A percentile compares a stretch with the other conserved stretches of the same genome.
Conservation (phyloP, 495 filamentous ascomycete species). For the Neurospora tetrasperma region DNA sequence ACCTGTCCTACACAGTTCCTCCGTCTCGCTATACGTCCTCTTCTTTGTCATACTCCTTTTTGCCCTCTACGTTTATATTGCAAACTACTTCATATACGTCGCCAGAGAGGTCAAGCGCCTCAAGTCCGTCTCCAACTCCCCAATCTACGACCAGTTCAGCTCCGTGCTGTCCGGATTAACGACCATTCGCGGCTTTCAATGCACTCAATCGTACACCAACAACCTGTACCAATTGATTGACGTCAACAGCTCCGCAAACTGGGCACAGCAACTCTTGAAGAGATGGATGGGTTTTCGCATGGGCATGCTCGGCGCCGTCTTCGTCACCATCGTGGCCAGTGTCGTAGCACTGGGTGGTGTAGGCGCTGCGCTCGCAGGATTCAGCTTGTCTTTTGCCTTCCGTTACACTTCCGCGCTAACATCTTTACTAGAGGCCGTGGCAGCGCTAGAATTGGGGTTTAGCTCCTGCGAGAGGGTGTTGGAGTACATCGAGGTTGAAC, state of each 20-base stretch:
- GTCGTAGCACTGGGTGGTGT: constrained; percentile 46
- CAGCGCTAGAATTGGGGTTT: constrained; percentile 35
- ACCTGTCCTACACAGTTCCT: neutral
- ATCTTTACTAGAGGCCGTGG: constrained; percentile 38
- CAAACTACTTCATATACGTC: constrained; percentile 42
- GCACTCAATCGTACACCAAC: constrained; percentile 40
- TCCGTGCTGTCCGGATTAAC: constrained; percentile 48
- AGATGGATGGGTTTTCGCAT: constrained; percentile 54
- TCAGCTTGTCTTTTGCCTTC: constrained; percentile 38
- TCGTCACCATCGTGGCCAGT: constrained; percentile 45
- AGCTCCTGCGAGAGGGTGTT: constrained; percentile 31
- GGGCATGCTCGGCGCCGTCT: constrained; percentile 48
- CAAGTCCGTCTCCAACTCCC: constrained; percentile 49
- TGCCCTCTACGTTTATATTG: constrained; percentile 16
- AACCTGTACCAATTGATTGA: constrained; percentile 49
- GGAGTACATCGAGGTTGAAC: constrained; percentile 28
- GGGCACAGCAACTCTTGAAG: constrained; percentile 46
- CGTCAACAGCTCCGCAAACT: constrained; percentile 39
- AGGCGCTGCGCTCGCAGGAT: constrained; percentile 53
- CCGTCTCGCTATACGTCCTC: constrained; percentile 16
- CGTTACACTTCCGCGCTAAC: constrained; percentile 43
- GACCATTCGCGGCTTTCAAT: constrained; percentile 55
- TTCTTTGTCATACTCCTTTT: constrained; percentile 18
- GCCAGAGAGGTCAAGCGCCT: constrained; percentile 58
- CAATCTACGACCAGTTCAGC: constrained; percentile 54